A percentile compares a stretch with the other conserved stretches of the same genome.
phyloP scores from a whole-genome alignment of 768 basidiomycete species.

The Mycena chlorophos region DNA sequence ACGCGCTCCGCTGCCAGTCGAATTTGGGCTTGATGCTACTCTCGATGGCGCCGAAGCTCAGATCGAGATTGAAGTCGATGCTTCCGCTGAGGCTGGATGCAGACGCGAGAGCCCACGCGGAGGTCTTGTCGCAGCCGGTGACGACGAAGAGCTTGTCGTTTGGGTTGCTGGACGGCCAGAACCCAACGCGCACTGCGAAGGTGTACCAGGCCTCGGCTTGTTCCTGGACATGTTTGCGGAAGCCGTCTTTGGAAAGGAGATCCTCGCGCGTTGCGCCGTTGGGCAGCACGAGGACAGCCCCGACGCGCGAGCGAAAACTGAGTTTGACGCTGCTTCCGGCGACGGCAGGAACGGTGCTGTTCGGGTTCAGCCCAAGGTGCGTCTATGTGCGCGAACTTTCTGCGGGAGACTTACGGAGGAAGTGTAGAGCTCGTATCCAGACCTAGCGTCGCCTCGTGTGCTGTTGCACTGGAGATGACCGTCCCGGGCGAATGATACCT shows the following conservation, averaged over 20 bases:
- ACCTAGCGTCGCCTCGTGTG: not conserved
- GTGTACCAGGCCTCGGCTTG: conserved; percentile 15
- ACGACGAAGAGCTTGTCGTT: conserved; percentile 17
- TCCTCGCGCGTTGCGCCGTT: conserved; percentile 18
- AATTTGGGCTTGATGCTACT: conserved; percentile 4
- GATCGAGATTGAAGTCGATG: conserved; percentile 6
- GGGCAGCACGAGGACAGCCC: conserved; percentile 22
- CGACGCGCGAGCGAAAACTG: conserved; percentile 13
- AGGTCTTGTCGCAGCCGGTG: conserved; percentile 23
- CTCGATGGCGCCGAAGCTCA: conserved; percentile 4
- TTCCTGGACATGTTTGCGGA: conserved; percentile 14
- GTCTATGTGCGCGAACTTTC: not conserved
- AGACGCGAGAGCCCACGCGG: conserved; percentile 21
- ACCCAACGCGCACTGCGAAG: conserved; percentile 4
- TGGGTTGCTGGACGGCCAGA: not conserved
- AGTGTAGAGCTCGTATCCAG: not conserved
- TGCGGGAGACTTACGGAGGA: conserved; percentile 5
- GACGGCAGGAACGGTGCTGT: conserved; percentile 4
- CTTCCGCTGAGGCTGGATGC: conserved; percentile 4
- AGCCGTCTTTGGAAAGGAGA: conserved; percentile 2
- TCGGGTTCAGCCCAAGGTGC: not conserved
- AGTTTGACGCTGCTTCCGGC: conserved; percentile 11
- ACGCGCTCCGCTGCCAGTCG: conserved; percentile 10
- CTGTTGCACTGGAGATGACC: not conserved
- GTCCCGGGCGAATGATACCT: not conserved